Evolutionary conservation across 2,329 filamentous ascomycete genomes (phyloP).

Genomic region (Epicoccum sorghinum): DNA sequence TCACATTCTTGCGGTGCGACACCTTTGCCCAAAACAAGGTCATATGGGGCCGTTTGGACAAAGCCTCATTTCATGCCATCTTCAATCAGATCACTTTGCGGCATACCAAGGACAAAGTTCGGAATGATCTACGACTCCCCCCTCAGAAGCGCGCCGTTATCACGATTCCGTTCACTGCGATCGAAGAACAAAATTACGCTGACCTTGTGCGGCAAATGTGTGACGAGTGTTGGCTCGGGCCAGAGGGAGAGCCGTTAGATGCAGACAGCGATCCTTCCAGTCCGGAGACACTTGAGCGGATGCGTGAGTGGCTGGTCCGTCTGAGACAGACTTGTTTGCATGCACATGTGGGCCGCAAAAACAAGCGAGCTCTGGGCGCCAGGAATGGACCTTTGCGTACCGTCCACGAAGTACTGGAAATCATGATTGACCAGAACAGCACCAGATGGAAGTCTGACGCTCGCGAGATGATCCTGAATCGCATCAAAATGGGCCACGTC

Average conservation of each 20-base stretch:
- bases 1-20: conserved; percentile 80
- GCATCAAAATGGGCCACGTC: conserved; percentile 75
- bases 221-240: conserved; percentile 68
- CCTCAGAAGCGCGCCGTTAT: conserved; percentile 85
- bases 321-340: conserved; percentile 85
- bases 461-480: conserved; percentile 66
- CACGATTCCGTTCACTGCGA: conserved; percentile 84
- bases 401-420: conserved; percentile 82
- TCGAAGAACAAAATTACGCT: conserved; percentile 90
- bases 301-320: conserved; percentile 79
- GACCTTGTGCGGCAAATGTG: conserved; percentile 78
- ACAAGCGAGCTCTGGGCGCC: conserved; percentile 66
- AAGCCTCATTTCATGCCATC: conserved; percentile 68
- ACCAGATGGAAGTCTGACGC: conserved; percentile 70
- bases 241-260: conserved; percentile 65
- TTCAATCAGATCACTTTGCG: conserved; percentile 77
- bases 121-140: conserved; percentile 79
- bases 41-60: conserved; percentile 74
- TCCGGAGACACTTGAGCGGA: conserved; percentile 64
- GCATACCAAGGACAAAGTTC: conserved; percentile 82
- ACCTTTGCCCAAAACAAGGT: conserved; percentile 71
- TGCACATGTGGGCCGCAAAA: conserved; percentile 76
- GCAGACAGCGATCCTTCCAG: conserved; percentile 71
- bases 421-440: conserved; percentile 90
- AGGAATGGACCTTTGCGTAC: conserved; percentile 75